phyloP scores from a whole-genome alignment of 768 basidiomycete genomes.

The Boletus barrowsii region DNA sequence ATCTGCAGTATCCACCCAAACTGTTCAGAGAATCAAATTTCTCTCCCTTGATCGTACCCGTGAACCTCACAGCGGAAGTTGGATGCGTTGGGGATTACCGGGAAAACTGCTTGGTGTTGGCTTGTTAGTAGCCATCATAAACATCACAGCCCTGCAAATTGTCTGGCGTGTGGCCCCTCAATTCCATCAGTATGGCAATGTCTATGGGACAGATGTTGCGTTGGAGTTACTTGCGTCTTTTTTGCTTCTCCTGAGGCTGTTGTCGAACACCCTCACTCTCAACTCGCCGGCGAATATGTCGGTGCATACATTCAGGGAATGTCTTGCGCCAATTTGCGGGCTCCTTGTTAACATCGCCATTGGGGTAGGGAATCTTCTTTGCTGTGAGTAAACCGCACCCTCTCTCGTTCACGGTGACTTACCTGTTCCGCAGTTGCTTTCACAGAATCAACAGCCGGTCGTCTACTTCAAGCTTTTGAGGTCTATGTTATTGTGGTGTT shows the following conservation, averaged over 20 bases:
- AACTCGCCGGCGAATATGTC: conserved; percentile 36
- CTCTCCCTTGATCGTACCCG: conserved; percentile 14
- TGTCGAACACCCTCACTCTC: conserved; percentile 50
- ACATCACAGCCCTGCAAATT: conserved; percentile 56
- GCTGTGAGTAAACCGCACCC: conserved; percentile 45
- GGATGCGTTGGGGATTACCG: conserved; percentile 60
- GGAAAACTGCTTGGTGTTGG: conserved; percentile 53
- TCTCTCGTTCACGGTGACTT: conserved; percentile 5
- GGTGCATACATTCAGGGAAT: conserved; percentile 44
- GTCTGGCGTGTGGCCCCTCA: conserved; percentile 52
- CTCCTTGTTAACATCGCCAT: conserved; percentile 51
- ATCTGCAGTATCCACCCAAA: conserved; percentile 28
- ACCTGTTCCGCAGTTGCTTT: conserved; percentile 49
- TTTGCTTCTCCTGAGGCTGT: conserved; percentile 59
- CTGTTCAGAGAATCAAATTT: conserved; percentile 12
- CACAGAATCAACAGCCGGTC: conserved; percentile 67
- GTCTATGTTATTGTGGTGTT: conserved; percentile 61
- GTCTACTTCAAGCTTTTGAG: conserved; percentile 61
- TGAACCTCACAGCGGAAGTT: conserved; percentile 53
- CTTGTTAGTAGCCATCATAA: conserved; percentile 43
- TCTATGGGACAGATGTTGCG: conserved; percentile 58
- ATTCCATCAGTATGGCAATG: conserved; percentile 37
- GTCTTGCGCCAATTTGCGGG: conserved; percentile 49
- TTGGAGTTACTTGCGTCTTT: conserved; percentile 57
- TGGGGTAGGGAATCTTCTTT: conserved; percentile 52